Percentiles rank a stretch among this genome's conserved stretches.
Evolutionary conservation across 768 basidiomycete species (phyloP).

Genomic region (Amanita pseudoporphyria): DNA sequence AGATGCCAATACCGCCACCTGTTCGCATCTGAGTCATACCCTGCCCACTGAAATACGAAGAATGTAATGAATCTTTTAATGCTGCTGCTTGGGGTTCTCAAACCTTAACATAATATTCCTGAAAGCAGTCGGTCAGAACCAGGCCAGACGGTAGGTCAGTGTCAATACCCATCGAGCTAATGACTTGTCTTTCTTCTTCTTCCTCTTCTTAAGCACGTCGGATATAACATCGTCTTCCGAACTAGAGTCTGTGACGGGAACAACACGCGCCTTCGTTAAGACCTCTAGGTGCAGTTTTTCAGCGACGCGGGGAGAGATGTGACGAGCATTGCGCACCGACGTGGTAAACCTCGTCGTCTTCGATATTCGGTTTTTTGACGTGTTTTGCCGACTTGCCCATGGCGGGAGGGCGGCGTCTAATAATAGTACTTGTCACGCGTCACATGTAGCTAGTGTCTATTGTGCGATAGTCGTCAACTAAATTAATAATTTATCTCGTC

Average conservation of each 20-base stretch:
- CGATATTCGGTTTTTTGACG: not conserved
- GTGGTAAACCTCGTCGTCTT: slow-evolving; percentile 29
- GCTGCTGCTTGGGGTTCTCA: not conserved
- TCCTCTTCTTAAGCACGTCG: slow-evolving; percentile 4
- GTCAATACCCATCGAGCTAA: slow-evolving; percentile 37
- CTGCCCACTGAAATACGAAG: slow-evolving; percentile 41
- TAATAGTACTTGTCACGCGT: not conserved
- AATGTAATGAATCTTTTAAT: slow-evolving; percentile 3
- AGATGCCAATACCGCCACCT: slow-evolving; percentile 28
- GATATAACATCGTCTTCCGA: slow-evolving; percentile 13
- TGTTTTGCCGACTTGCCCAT: slow-evolving; percentile 5
- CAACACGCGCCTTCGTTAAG: slow-evolving; percentile 48
- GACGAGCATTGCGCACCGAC: slow-evolving; percentile 28
- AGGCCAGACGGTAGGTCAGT: no score
- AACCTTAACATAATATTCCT: slow-evolving; percentile 64
- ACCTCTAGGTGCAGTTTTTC: slow-evolving; percentile 34
- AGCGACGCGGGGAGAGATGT: not conserved
- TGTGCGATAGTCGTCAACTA: no score
- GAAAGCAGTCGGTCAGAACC: not conserved
- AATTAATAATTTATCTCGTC: no score
- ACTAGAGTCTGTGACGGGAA: slow-evolving; percentile 11
- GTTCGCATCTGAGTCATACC: slow-evolving; percentile 45
- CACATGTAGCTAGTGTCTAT: no score
- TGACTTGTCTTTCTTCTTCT: slow-evolving; percentile 13
- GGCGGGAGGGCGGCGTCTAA: not conserved